Evolutionary conservation across 805 yeast genomes (phyloP), one percentile per base, ranked within the genome.

Genomic region (Zygosaccharomyces gambellarensis): DNA sequence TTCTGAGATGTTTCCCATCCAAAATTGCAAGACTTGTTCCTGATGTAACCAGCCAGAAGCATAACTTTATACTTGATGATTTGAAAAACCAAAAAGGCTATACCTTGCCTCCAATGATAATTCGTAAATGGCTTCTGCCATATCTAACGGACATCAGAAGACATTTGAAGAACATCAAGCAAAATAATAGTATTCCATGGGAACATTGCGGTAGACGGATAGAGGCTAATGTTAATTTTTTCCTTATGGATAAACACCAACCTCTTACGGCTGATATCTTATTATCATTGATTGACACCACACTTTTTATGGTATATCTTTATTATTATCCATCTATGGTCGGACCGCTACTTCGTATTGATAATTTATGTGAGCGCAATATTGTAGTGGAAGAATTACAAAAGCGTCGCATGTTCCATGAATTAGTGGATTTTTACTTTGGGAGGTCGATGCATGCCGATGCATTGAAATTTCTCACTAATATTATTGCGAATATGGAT

Each of bases 311-410:
- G 45, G 80, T 94, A 51, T 92, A 94, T 62, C 71, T 81, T 50
- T 62, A 80, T n/a, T 79, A 80, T 28, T 80, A 80, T 47, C 86
- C 87, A 0, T 77, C 84, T 53, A 73, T 92, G 63, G 77, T 92
- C 11, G 96, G 92, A 0, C 94, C 98, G 0, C 77, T 92, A 19
- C 73, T 92, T 4, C 73, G 98, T 43, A 75, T 89, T 1, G 78
- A 80, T 25, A 94, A 90, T 64, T 72, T 74, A 56, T 89, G 97
- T 69, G 83, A 84, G 57, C 75, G 83, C 4, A 70, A 72, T 1
- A 73, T 79, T 2, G 95, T 88, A 1, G 78, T 79, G 43, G 64
- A 68, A 9, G 75, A 78, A 45, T 74, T 89, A 27, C 64, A 74
- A 9, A 61, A 68, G 3, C 70, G 75, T 6, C 69, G 72, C 2